Evolutionary conservation across 495 filamentous ascomycete species (phyloP).

Genomic region (Neurospora pannonica): DNA sequence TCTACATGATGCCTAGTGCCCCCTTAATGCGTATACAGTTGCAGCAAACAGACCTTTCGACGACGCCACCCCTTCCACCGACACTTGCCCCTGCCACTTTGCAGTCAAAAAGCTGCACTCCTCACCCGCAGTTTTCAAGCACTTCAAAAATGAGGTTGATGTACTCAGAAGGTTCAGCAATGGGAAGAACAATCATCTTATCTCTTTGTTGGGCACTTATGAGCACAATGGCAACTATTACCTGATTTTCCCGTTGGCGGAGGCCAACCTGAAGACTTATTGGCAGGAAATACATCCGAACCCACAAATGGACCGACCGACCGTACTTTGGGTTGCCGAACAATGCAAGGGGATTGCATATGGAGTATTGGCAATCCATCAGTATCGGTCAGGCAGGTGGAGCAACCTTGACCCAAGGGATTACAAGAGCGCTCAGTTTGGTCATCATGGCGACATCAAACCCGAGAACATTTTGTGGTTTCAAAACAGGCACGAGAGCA

Average conservation of each 20-base stretch:
- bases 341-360: constrained; percentile 16
- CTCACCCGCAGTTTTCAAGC: not conserved
- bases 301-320: not conserved
- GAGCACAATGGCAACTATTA: constrained; percentile 6
- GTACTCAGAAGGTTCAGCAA: constrained; percentile 13
- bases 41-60: too few relatives aligned
- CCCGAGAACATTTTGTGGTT: constrained; percentile 20
- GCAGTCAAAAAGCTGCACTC: constrained; percentile 12
- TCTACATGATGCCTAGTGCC: too few relatives aligned
- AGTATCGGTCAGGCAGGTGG: not conserved
- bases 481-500: not conserved
- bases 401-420: not conserved
- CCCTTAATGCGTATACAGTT: too few relatives aligned
- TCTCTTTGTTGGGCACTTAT: constrained; percentile 16
- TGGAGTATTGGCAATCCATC: constrained; percentile 14
- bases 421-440: constrained; percentile 3
- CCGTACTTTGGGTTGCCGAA: constrained; percentile 10
- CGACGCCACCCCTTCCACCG: too few relatives aligned
- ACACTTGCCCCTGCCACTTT: not conserved
- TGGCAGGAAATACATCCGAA: constrained; percentile 5
- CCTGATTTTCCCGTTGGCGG: constrained; percentile 19
- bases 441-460: constrained; percentile 18
- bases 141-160: constrained; percentile 13
- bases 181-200: constrained; percentile 11
- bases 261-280: constrained; percentile 9